Base-by-base conservation (phyloP, 306 rosid species). In the Quercus cerris region DNA sequence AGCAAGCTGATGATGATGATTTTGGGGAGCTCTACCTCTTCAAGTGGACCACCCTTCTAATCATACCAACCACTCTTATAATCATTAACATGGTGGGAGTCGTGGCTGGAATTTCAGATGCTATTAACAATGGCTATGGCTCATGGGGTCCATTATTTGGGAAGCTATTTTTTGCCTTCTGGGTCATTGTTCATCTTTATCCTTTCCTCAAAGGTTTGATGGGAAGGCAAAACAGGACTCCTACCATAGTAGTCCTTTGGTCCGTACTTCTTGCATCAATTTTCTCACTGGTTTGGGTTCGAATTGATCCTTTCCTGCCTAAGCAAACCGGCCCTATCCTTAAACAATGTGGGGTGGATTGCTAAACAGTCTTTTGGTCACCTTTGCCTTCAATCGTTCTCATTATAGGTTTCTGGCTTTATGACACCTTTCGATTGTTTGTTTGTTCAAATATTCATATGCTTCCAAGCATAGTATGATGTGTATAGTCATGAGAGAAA, bases 201-300 rank as follows among this genome's bases (percentile, higher is more conserved):
- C 99, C 98, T 78, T 95, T 93, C 88, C 99, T 95, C 82, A 93
- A 91, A 87, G 99, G 96, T 79, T 85, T 95, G 44, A 85, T 90
- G 93, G 99, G 98, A 82, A 90, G 86, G 88, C 96, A 89, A 88
- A 95, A 95, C 86, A 91, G 97, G 84, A 95, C 97, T 14, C 98
- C 99, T 19, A 84, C 95, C 77, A 90, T 95, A 71, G 96, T 91
- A 30, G 93, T 93, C 25, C 93, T 95, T 35, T 95, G 92, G 98
- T 93, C 99, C 27, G 83, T 89, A 74, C 89, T 93, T 76, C 73
- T 91, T 25, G 96, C 98, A 4, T 88, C 92, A 41, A 80, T 95
- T 75, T 93, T 95, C 88, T 95, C 99, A 3, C 74, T 93, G 89
- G 85, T 91, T 87, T 95, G 99, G 99, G 96, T 95, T 74, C 71